Base-by-base conservation (phyloP, 495 filamentous ascomycete genomes). In the Parachaetomium inaequale region DNA sequence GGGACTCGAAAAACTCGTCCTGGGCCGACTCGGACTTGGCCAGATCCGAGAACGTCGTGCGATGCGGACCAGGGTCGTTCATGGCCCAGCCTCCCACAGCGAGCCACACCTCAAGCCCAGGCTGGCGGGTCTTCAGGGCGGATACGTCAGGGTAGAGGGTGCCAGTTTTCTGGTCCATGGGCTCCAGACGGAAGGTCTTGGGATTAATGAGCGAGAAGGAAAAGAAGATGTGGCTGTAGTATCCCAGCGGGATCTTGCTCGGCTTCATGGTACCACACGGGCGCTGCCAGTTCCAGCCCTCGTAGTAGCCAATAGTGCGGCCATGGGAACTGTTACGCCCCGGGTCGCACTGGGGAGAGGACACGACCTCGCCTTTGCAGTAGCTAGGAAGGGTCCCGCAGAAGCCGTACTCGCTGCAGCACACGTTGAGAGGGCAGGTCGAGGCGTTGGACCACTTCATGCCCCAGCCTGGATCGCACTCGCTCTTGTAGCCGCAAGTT, bases 41-140 rank as follows among this genome's bases (percentile, higher is more conserved):
- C 29, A 55, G 3, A 34, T 55, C 52, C 1, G 52, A 55, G 17
- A 59, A 70, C 1, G 68, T 53, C 15, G 50, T 53, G 1, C 50
- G 31, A n/a, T 53, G 14, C n/a, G 65, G 70, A 15, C 66, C 46
- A 80, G 36, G 36, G 36, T 40, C 36, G 36, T 40, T 40, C 36
- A 40, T 74, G 1, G 68, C 56, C 77, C 77, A 81, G 17, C 79
- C 79, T 14, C 80, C 80, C 15, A 81, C 59, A 10, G 72, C 58
- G 12, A 82, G 62, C 56, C 62, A 77, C 10, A 73, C 68, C 63
- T 80, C 51, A 0, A 80, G 65, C 4, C 63, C 63, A 0, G 59
- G 49, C 28, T 76, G 55, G 0, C 47, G 38, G 0, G 32, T 10
- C 54, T 79, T 79, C 19, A 78, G 31, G 7, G 34, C 61, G 3